Conservation (phyloP, 306 rosid species). For the Quercus dentata region DNA sequence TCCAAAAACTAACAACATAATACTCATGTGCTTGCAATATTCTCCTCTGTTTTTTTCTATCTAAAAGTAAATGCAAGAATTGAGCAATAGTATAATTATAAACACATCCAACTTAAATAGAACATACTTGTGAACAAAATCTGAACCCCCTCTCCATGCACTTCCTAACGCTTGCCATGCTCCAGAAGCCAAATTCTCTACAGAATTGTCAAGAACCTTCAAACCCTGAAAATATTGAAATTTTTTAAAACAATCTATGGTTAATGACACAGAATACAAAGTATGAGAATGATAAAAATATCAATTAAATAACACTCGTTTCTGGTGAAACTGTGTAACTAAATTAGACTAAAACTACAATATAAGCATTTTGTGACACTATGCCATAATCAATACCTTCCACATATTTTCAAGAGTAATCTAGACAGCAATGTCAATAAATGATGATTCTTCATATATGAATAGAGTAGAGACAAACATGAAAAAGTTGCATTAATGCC, state of each 20-base stretch:
- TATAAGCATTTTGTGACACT: background rate
- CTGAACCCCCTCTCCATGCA: slow-evolving; percentile 82
- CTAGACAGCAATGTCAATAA: background rate
- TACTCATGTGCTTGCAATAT: background rate
- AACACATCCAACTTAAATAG: slow-evolving; percentile 9
- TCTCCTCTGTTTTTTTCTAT: background rate
- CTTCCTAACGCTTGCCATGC: slow-evolving; percentile 91
- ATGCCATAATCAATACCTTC: background rate
- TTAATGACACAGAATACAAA: background rate
- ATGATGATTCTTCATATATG: background rate
- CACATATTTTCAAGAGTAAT: background rate
- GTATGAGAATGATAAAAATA: background rate
- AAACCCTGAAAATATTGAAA: slow-evolving; percentile 51
- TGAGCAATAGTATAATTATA: background rate
- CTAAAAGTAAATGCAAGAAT: background rate
- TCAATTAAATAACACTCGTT: background rate
- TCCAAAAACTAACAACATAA: slow-evolving; percentile 2
- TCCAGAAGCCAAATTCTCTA: slow-evolving; percentile 94
- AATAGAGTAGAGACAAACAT: background rate
- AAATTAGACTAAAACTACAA: background rate
- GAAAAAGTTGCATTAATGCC: background rate
- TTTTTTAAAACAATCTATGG: slow-evolving; percentile 1
- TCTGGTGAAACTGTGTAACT: background rate
- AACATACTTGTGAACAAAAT: slow-evolving; percentile 73
- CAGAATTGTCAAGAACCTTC: slow-evolving; percentile 83